These are phyloP conservation scores for Boletellus deceptivus DNA, from an alignment of 1,284 basidiomycete genomes.

Conservation along the genomic window DNA sequence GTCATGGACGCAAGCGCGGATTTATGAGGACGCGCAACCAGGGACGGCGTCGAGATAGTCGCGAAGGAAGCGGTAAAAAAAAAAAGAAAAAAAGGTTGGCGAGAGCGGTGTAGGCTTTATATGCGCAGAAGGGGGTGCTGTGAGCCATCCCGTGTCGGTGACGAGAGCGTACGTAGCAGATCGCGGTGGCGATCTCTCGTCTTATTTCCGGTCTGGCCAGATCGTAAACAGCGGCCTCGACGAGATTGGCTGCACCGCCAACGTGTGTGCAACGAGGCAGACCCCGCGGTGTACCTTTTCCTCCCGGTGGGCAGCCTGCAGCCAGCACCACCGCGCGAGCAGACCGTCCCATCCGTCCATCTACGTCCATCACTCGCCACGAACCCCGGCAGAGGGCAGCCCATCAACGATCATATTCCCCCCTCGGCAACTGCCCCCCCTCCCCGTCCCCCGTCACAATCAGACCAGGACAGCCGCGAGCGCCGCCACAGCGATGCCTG, in stretches of 20 bases:
- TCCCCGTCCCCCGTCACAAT: neutral
- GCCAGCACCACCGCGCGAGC: no score
- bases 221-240: constrained; percentile 19
- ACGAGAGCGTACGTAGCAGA: constrained; percentile 21
- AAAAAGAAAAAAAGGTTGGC: constrained; percentile 1
- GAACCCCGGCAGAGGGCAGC: constrained; percentile 8
- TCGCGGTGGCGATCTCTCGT: constrained; percentile 19
- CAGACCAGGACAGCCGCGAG: neutral
- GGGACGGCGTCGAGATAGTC: neutral
- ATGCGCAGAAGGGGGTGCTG: constrained; percentile 19
- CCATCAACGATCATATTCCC: neutral
- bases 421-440: neutral
- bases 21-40: no score
- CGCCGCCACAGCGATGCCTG: constrained; percentile 1
- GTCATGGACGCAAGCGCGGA: constrained; percentile 44
- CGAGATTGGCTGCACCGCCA: constrained; percentile 29
- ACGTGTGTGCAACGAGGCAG: constrained; percentile 34
- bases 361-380: constrained; percentile 20
- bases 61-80: constrained; percentile 8
- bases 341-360: constrained; percentile 4
- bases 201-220: constrained; percentile 30
- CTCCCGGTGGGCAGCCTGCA: no score
- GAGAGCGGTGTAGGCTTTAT: constrained; percentile 22
- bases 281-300: neutral
- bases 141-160: constrained; percentile 27